phyloP scores from a whole-genome alignment of 1,284 basidiomycete species.

The Ceratobasidium sp. region DNA sequence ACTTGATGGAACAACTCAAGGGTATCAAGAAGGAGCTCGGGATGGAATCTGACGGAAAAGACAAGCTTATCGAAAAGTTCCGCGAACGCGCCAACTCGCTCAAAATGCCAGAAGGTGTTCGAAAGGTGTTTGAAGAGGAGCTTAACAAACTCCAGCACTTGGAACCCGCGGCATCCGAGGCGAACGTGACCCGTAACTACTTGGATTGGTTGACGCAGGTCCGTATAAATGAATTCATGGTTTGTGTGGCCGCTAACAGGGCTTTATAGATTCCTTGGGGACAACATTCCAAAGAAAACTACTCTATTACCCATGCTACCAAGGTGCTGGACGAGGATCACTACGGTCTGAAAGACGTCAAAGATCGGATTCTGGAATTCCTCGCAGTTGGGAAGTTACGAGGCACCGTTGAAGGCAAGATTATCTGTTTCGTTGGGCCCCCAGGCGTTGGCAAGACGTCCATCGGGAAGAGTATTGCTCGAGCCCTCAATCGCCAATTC shows the following conservation, averaged over 20 bases:
- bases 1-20: constrained; percentile 98
- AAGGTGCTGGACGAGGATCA: constrained; percentile 95
- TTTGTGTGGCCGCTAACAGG: background rate
- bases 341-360: constrained; percentile 95
- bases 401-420: constrained; percentile 98
- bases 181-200: constrained; percentile 97
- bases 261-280: constrained; percentile 89
- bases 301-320: constrained; percentile 86
- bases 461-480: constrained; percentile 94
- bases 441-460: constrained; percentile 98
- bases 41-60: constrained; percentile 97
- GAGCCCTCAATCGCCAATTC: constrained; percentile 87
- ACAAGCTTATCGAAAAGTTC: constrained; percentile 97
- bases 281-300: constrained; percentile 94
- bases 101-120: constrained; percentile 93
- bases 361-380: constrained; percentile 98
- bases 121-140: constrained; percentile 98
- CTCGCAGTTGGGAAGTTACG: constrained; percentile 97
- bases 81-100: constrained; percentile 87
- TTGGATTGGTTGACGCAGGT: constrained; percentile 95
- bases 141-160: constrained; percentile 91
- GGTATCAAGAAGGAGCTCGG: constrained; percentile 99
- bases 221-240: constrained; percentile 48
- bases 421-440: constrained; percentile 95
- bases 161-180: constrained; percentile 94